phyloP scores from a whole-genome alignment of 2,329 filamentous ascomycete genomes.

The Zalaria obscura region DNA sequence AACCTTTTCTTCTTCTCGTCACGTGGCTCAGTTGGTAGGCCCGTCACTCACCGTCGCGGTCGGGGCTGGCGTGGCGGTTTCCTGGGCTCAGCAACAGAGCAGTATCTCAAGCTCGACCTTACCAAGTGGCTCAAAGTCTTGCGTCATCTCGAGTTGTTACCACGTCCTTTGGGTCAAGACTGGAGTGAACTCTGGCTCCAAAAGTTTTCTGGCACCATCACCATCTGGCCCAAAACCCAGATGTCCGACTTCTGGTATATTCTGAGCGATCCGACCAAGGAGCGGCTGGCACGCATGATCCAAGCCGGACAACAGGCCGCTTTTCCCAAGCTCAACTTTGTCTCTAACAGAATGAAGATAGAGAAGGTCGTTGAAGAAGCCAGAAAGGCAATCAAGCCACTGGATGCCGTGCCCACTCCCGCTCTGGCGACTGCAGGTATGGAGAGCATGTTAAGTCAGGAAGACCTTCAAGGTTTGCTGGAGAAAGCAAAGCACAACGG shows the following conservation, averaged over 20 bases:
- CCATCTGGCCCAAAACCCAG: conserved; percentile 80
- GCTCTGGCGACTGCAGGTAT: conserved; percentile 8
- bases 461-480: conserved; percentile 30
- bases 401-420: conserved; percentile 16
- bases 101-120: conserved; percentile 90
- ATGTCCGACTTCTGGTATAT: conserved; percentile 75
- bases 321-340: conserved; percentile 85
- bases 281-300: conserved; percentile 73
- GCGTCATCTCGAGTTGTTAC: conserved; percentile 79
- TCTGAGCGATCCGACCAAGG: conserved; percentile 64
- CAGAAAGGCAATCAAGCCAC: conserved; percentile 26
- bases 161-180: conserved; percentile 80
- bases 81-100: conserved; percentile 79
- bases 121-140: conserved; percentile 97
- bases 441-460: conserved; percentile 28
- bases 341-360: conserved; percentile 72
- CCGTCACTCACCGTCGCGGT: conserved; percentile 84
- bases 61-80: conserved; percentile 94
- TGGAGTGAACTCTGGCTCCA: conserved; percentile 97
- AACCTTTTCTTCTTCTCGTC: conserved; percentile 98
- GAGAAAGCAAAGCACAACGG: conserved; percentile 16
- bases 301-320: conserved; percentile 77
- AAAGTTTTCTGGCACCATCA: conserved; percentile 85
- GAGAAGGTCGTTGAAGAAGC: conserved; percentile 54
- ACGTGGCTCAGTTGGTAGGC: conserved; percentile 76